These are phyloP conservation scores for Thielaviopsis punctulata DNA, from an alignment of 2,329 filamentous ascomycete genomes.

Conservation along the genomic window DNA sequence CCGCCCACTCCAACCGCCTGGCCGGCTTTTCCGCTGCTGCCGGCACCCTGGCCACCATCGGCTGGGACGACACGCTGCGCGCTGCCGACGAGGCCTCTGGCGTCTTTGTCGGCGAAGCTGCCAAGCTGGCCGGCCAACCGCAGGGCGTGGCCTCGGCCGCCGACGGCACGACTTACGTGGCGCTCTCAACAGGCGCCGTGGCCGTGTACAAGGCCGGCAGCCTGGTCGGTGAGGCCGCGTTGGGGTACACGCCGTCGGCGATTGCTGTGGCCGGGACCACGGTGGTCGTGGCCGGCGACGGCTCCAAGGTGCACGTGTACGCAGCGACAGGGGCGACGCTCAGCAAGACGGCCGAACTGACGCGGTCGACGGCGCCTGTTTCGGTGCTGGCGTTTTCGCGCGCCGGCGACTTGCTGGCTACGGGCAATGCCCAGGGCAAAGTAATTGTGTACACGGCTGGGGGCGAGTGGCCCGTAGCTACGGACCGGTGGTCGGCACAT, in stretches of 20 bases:
- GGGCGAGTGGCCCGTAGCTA: conserved; percentile 48
- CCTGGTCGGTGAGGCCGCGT: conserved; percentile 39
- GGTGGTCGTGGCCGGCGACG: conserved; percentile 60
- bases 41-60: conserved; percentile 63
- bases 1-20: conserved; percentile 72
- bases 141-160: conserved; percentile 43
- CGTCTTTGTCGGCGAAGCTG: conserved; percentile 53
- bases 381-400: conserved; percentile 71
- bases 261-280: conserved; percentile 51
- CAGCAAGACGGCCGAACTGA: conserved; percentile 37
- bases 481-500: conserved; percentile 52
- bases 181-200: conserved; percentile 30
- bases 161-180: conserved; percentile 43
- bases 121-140: conserved; percentile 62
- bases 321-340: conserved; percentile 40
- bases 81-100: conserved; percentile 57
- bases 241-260: conserved; percentile 48
- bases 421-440: conserved; percentile 70
- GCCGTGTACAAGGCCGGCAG: conserved; percentile 42
- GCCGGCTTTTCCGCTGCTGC: conserved; percentile 49
- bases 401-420: conserved; percentile 61
- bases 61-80: conserved; percentile 85
- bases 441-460: conserved; percentile 52
- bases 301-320: conserved; percentile 56
- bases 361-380: conserved; percentile 52